Evolutionary conservation across 2,329 filamentous ascomycete genomes (phyloP).

Genomic region (Pseudopithomyces maydicus): DNA sequence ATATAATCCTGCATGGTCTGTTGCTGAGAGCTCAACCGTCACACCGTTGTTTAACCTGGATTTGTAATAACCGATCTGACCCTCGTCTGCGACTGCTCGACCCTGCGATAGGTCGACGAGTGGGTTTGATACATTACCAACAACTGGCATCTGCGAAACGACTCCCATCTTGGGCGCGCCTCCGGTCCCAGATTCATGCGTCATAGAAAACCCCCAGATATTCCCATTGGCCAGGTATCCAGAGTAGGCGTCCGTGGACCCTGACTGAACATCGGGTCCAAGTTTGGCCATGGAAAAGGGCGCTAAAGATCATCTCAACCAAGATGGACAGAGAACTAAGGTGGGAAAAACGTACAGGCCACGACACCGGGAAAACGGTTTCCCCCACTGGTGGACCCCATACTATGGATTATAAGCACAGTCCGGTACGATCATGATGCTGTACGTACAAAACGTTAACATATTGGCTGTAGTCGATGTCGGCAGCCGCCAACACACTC

Average conservation of each 20-base stretch:
- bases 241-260: conserved; percentile 40
- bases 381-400: conserved; percentile 37
- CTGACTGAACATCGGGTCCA: conserved; percentile 39
- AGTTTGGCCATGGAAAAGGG: conserved; percentile 45
- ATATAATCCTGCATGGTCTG: conserved; percentile 62
- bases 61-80: conserved; percentile 66
- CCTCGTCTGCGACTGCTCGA: conserved; percentile 57
- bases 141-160: conserved; percentile 41
- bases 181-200: conserved; percentile 43
- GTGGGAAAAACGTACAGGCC: conserved; percentile 23
- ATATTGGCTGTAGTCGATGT: conserved; percentile 33
- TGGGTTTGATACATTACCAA: conserved; percentile 52
- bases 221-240: conserved; percentile 39
- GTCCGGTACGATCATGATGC: not conserved
- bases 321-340: not conserved
- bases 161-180: conserved; percentile 42
- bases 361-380: conserved; percentile 45
- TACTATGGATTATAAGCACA: conserved; percentile 14
- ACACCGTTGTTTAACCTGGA: conserved; percentile 60
- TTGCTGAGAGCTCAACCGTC: conserved; percentile 62
- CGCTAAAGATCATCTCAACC: conserved; percentile 15
- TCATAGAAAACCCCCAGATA: conserved; percentile 43
- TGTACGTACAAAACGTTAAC: conserved; percentile 43
- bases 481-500: conserved; percentile 5
- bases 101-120: conserved; percentile 60